Conservation (phyloP, 352 stramenopile genomes). For the Phytopythium kandeliae region DNA sequence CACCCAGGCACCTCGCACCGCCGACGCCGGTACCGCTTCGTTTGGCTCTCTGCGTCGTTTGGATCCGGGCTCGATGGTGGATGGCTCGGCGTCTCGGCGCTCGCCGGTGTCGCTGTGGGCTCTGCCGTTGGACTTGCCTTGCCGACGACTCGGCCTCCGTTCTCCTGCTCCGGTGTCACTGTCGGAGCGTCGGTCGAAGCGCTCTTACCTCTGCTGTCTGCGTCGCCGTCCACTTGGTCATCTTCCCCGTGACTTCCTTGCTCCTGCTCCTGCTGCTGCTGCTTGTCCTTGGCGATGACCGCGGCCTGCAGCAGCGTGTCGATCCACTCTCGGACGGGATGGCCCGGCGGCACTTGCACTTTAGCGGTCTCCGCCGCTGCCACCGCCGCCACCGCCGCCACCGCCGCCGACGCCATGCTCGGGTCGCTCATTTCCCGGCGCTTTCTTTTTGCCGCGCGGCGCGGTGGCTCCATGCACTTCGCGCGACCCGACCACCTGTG, state of each 20-base stretch:
- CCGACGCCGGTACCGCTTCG: conserved; percentile 58
- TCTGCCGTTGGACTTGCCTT: neutral
- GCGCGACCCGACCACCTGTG: neutral
- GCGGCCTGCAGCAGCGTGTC: conserved; percentile 72
- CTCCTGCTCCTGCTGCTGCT: conserved; percentile 6
- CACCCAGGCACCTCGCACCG: conserved; percentile 61
- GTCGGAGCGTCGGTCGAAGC: neutral
- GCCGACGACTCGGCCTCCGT: neutral
- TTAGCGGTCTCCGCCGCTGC: conserved; percentile 1
- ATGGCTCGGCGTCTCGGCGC: neutral
- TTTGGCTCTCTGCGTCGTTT: conserved; percentile 4
- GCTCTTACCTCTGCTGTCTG: too few relatives aligned
- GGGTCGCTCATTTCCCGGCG: conserved; percentile 19
- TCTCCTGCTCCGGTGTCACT: neutral
- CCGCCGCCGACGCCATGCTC: neutral
- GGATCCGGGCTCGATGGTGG: neutral
- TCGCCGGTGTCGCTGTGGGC: neutral
- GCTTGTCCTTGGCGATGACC: conserved; percentile 65
- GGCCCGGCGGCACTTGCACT: conserved; percentile 12
- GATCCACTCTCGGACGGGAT: conserved; percentile 69
- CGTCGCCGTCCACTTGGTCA: too few relatives aligned
- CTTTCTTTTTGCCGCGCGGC: neutral
- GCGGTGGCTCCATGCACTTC: conserved; percentile 1
- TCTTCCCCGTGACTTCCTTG: neutral
- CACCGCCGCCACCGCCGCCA: too few relatives aligned